A percentile compares a stretch with the other conserved stretches of the same genome.
Conservation (phyloP, 2,329 filamentous ascomycete genomes). For the Monilinia fructigena region DNA sequence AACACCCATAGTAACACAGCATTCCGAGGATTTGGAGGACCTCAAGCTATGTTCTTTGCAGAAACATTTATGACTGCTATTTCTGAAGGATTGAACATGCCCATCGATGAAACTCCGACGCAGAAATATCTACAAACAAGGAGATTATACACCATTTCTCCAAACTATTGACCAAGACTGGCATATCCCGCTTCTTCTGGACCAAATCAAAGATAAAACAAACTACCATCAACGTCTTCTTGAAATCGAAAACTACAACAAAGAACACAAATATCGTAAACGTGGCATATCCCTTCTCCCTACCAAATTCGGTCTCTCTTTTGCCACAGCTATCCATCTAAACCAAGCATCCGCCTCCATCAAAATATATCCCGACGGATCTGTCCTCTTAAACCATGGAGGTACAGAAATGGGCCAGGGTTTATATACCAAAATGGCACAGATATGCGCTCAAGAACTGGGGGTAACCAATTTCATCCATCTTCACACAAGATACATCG, state of each 20-base stretch:
- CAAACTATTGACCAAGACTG: constrained; percentile 77
- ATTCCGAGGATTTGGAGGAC: constrained; percentile 92
- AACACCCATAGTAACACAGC: constrained; percentile 83
- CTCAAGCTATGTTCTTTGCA: constrained; percentile 90
- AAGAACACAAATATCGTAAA: constrained; percentile 87
- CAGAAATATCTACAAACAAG: constrained; percentile 79
- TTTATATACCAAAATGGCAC: constrained; percentile 91
- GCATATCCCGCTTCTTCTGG: constrained; percentile 90
- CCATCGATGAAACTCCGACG: constrained; percentile 74
- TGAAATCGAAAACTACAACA: constrained; percentile 75
- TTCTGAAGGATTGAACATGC: constrained; percentile 79
- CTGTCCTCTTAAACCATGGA: constrained; percentile 85
- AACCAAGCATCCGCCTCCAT: constrained; percentile 93
- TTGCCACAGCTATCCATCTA: constrained; percentile 80
- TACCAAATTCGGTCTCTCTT: constrained; percentile 96
- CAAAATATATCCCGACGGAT: constrained; percentile 94
- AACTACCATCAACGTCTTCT: constrained; percentile 66
- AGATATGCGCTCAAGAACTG: constrained; percentile 87
- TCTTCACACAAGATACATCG: constrained; percentile 89
- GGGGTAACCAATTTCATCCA: constrained; percentile 69
- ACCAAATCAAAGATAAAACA: constrained; percentile 75
- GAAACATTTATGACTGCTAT: constrained; percentile 87
- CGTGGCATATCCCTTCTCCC: constrained; percentile 71
- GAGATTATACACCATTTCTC: constrained; percentile 83
- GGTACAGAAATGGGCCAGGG: constrained; percentile 96